Percentiles rank a stretch among this genome's conserved stretches.
Conservation (phyloP, 441 rosid species). For the Manihot esculenta region DNA sequence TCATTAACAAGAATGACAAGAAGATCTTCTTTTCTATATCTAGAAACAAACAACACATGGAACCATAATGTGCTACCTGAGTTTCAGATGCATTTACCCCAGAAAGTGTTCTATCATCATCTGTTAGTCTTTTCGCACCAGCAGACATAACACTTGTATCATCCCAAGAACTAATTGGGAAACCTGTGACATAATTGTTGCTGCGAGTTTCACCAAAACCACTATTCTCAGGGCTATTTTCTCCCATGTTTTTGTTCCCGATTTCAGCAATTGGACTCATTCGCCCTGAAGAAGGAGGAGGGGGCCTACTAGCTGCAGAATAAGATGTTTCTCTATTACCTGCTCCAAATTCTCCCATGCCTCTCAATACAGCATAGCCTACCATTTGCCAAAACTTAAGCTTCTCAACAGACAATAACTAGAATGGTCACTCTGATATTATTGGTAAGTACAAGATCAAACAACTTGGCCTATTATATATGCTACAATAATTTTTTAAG, state of each 20-base stretch:
- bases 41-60: background rate
- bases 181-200: conserved; percentile 31
- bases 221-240: conserved; percentile 28
- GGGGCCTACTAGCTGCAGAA: conserved; percentile 42
- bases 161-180: conserved; percentile 51
- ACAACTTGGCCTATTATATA: conserved; percentile 20
- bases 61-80: conserved; percentile 40
- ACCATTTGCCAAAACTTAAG: conserved; percentile 15
- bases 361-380: conserved; percentile 69
- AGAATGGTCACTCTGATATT: conserved; percentile 6
- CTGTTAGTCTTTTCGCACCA: conserved; percentile 36
- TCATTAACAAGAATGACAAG: conserved; percentile 6
- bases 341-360: conserved; percentile 53
- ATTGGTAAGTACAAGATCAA: conserved; percentile 5
- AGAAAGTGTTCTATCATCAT: conserved; percentile 53
- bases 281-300: conserved; percentile 26
- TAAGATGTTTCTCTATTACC: conserved; percentile 38
- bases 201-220: conserved; percentile 29
- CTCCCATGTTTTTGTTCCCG: conserved; percentile 32
- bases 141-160: conserved; percentile 37
- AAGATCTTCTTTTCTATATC: too few species aligned
- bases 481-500: conserved; percentile 17
- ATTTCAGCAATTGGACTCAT: conserved; percentile 58
- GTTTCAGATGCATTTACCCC: conserved; percentile 48
- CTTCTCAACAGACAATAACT: background rate